Evolutionary conservation across 108 stramenopile genomes (phyloP), one percentile per base, ranked within the genome.

Genomic region (Cyclostephanos invisitatus): DNA sequence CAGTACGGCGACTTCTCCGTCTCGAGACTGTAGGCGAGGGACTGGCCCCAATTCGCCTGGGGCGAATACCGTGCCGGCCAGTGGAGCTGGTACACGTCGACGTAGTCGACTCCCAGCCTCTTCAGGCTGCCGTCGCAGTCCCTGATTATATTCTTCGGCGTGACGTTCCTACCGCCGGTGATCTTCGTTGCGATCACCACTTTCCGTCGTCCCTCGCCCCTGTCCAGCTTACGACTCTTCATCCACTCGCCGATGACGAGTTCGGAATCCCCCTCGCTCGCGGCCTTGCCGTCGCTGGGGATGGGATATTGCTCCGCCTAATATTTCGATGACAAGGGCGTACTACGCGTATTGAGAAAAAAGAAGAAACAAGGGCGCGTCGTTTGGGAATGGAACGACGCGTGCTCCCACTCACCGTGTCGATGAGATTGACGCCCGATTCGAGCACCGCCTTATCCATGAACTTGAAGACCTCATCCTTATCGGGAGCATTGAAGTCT

Each of bases 171-270:
- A 17, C 94, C 95, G 35, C 96, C 96, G 0, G 93, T 94, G 49
- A 96, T 96, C 58, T 96, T 96, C 18, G 89, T 89, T 1, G 93
- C 89, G 59, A 96, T 88, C 6, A 93, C 92, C 11, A 93, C 84
- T 20, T 92, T 86, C 18, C 78, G 77, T 64, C 91, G 77, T 14
- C 72, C 68, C 46, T 79, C 77, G 11, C 79, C 79, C 49, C 65
- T 80, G 20, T 67, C 32, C 22, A 91, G 81, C 55, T 82, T 86
- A 12, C 91, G 69, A 44, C 82, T 72, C 49, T 86, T 86, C 75
- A 96, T 86, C 91, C 92, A 96, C 50, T 85, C 73, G 3, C 96
- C 96, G 58, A 96, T 93, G 15, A 78, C 68, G 40, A 60, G 67
- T 81, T 96, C 96, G 5, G 91, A 85, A 72, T 87, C 88, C 15